Evolutionary conservation across 192 early-diverging fungal species (phyloP), one percentile per base, ranked within the genome.

Genomic region (Rhizophagus sp.): DNA sequence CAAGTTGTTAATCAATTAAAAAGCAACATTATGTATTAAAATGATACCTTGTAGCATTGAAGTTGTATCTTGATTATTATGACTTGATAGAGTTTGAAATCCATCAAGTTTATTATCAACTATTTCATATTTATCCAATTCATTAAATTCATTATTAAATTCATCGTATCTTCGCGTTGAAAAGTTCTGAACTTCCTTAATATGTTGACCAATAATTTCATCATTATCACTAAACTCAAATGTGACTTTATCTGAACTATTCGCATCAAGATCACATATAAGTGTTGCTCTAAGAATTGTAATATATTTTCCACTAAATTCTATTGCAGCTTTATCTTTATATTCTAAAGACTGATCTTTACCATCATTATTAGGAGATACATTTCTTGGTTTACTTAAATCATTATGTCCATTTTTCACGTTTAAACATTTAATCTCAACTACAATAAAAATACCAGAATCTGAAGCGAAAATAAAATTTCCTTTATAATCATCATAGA

Each of bases 401-500:
- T 41, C 5, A 41, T 12, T 68, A n/a, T 2, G 3, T 44, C n/a
- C 36, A 8, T 4, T 4, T n/a, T 19, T 70, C 2, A 39, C 22
- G 2, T 70, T 41, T n/a, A 70, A 41, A 19, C n/a, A 41, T 70
- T 70, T 70, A 44, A 19, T 41, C 24, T 24, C 68, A 47, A 70
- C 68, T 0, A 70, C 68, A 4, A 34, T n/a, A n/a, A 70, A 70
- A 44, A 70, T 41, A 44, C 68, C 68, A 70, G 6, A 41, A 70
- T 70, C 8, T 41, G 68, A 70, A n/a, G 68, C 68, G 17, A 70
- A 70, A 11, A 70, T 70, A n/a, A 70, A 44, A 44, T 70, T 39
- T 36, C 68, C 68, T 41, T 70, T 22, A 70, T 41, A 5, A 3
- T 70, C n/a, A 70, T 41, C 34, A 44, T 36, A 5, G 3, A 11